phyloP scores from a whole-genome alignment of 1,284 basidiomycete genomes.

The Ustanciosporium gigantosporum region DNA sequence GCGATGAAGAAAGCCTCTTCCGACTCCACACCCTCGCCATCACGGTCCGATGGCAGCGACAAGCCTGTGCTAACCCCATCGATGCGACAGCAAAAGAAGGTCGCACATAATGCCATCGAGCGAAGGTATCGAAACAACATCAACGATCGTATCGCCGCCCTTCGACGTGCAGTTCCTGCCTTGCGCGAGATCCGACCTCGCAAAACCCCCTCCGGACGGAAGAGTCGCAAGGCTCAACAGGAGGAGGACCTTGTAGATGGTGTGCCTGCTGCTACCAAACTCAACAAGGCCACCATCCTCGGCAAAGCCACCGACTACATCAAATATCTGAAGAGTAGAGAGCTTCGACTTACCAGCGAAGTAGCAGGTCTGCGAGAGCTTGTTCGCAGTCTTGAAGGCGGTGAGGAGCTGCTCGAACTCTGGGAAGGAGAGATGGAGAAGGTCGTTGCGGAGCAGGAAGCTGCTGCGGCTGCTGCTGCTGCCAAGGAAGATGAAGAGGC shows the following conservation, averaged over 20 bases:
- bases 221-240: conserved; percentile 46
- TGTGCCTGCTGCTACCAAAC: conserved; percentile 58
- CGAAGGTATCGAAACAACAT: conserved; percentile 59
- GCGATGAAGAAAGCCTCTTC: conserved; percentile 3
- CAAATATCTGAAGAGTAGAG: conserved; percentile 55
- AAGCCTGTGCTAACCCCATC: conserved; percentile 18
- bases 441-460: conserved; percentile 35
- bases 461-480: conserved; percentile 20
- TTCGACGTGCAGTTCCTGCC: conserved; percentile 77
- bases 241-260: conserved; percentile 57
- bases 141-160: conserved; percentile 58
- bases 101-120: conserved; percentile 59
- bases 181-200: conserved; percentile 63
- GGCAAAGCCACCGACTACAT: conserved; percentile 60
- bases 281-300: conserved; percentile 60
- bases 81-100: conserved; percentile 47
- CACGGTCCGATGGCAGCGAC: conserved; percentile 4
- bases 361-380: conserved; percentile 51
- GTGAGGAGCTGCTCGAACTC: conserved; percentile 55
- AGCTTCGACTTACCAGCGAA: conserved; percentile 49
- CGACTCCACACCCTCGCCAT: background rate
- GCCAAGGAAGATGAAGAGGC: conserved; percentile 43
- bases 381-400: conserved; percentile 53
- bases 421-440: conserved; percentile 55
- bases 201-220: conserved; percentile 41